Evolutionary conservation across 305 asterid genomes (phyloP).

Genomic region (Solanum hybrid): DNA sequence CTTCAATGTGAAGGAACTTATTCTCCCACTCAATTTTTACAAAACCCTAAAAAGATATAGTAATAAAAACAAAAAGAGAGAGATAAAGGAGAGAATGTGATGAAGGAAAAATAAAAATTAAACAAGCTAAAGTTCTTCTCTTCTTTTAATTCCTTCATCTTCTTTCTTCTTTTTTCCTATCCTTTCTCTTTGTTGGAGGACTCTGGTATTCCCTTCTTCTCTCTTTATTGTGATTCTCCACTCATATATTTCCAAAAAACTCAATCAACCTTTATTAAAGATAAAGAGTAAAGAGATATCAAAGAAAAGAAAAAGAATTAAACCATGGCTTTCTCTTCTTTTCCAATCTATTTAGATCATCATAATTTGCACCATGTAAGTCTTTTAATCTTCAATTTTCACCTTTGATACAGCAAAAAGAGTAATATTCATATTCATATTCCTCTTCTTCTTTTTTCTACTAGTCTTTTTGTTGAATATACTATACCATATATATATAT

Average conservation of each 20-base stretch:
- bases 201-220: conserved; percentile 8
- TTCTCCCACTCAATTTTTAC: conserved; percentile 6
- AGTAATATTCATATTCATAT: conserved; percentile 10
- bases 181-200: conserved; percentile 2
- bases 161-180: neutral
- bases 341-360: conserved; percentile 18
- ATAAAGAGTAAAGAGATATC: conserved; percentile 8
- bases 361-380: conserved; percentile 14
- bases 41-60: conserved; percentile 8
- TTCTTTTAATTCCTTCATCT: conserved; percentile 3
- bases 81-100: conserved; percentile 7
- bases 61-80: conserved; percentile 5
- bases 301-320: conserved; percentile 3
- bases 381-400: conserved; percentile 1
- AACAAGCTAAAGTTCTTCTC: neutral
- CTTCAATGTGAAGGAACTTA: conserved; percentile 8
- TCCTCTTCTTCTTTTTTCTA: neutral
- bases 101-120: conserved; percentile 4
- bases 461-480: conserved; percentile 12
- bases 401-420: conserved; percentile 2
- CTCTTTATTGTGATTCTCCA: conserved; percentile 10
- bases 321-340: conserved; percentile 18
- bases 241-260: conserved; percentile 15
- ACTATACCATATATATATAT: neutral
- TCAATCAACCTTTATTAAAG: conserved; percentile 11